phyloP scores from a whole-genome alignment of 176 grass and related monocot genomes.

The Neostapfia colusana region DNA sequence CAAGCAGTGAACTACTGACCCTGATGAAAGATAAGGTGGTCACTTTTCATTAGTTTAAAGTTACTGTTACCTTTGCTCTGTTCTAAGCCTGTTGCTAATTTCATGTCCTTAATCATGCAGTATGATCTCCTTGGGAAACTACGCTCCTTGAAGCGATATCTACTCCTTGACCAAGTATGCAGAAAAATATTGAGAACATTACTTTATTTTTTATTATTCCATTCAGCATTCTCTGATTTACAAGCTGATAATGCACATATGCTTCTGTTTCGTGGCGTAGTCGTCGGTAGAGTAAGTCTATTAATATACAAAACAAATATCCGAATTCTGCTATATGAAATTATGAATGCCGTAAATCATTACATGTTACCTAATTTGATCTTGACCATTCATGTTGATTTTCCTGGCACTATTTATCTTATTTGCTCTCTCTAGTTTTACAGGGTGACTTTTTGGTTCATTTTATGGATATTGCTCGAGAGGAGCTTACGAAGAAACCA shows the following conservation, averaged over 20 bases:
- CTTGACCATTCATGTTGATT: conserved; percentile 35
- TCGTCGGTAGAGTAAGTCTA: not conserved
- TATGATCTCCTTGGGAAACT: conserved; percentile 91
- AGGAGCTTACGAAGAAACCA: conserved; percentile 87
- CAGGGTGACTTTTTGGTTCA: conserved; percentile 99
- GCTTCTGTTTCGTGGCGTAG: conserved; percentile 19
- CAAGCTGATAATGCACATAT: conserved; percentile 2
- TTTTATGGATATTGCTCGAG: conserved; percentile 99
- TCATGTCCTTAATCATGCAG: conserved; percentile 37
- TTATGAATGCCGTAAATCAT: conserved; percentile 4
- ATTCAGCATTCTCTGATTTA: conserved; percentile 4
- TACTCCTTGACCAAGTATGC: conserved; percentile 89
- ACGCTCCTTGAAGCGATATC: conserved; percentile 89
- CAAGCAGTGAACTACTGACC: conserved; percentile 81
- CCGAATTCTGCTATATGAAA: conserved; percentile 12
- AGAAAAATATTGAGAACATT: conserved; percentile 27
- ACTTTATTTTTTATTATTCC: conserved; percentile 20
- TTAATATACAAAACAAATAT: conserved; percentile 28
- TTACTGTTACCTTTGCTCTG: conserved; percentile 16
- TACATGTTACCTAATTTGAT: conserved; percentile 18
- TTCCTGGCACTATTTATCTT: conserved; percentile 34
- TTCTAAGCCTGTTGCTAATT: conserved; percentile 35
- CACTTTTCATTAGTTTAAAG: conserved; percentile 1
- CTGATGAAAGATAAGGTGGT: conserved; percentile 95
- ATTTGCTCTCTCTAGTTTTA: conserved; percentile 36